Evolutionary conservation across 2,329 filamentous ascomycete species (phyloP).

Genomic region (Ceratocystis lukuohia): DNA sequence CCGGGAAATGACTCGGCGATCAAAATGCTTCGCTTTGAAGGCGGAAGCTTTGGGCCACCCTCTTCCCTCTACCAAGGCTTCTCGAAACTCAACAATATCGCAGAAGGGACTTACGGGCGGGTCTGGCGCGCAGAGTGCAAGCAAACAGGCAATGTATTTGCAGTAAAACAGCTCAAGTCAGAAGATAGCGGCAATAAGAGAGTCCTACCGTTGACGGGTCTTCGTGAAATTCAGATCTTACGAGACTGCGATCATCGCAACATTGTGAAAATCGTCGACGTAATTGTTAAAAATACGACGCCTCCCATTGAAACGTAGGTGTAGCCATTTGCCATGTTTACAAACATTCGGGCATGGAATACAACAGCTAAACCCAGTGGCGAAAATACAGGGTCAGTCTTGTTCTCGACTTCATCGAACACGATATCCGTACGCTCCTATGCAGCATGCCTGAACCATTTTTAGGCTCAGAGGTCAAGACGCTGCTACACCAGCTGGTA

Average conservation of each 20-base stretch:
- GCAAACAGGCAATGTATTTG: conserved; percentile 65
- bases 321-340: conserved; percentile 8
- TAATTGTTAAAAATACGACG: conserved; percentile 59
- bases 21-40: conserved; percentile 55
- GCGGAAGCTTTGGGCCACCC: conserved; percentile 53
- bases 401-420: conserved; percentile 94
- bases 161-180: conserved; percentile 80
- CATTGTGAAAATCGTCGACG: conserved; percentile 67
- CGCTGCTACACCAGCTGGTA: conserved; percentile 68
- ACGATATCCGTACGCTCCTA: conserved; percentile 86
- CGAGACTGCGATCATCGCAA: conserved; percentile 69
- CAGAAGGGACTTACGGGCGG: conserved; percentile 92
- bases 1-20: conserved; percentile 30
- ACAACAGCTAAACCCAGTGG: not conserved
- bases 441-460: conserved; percentile 93
- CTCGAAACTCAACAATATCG: conserved; percentile 88
- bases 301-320: conserved; percentile 40
- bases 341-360: conserved; percentile 19
- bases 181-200: conserved; percentile 41
- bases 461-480: conserved; percentile 82
- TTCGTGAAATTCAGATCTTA: conserved; percentile 87
- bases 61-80: conserved; percentile 70
- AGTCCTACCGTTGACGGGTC: conserved; percentile 69
- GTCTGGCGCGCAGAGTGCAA: conserved; percentile 72
- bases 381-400: conserved; percentile 56